Conservation (phyloP, 2,329 filamentous ascomycete species). For the Chaetomium globosum region DNA sequence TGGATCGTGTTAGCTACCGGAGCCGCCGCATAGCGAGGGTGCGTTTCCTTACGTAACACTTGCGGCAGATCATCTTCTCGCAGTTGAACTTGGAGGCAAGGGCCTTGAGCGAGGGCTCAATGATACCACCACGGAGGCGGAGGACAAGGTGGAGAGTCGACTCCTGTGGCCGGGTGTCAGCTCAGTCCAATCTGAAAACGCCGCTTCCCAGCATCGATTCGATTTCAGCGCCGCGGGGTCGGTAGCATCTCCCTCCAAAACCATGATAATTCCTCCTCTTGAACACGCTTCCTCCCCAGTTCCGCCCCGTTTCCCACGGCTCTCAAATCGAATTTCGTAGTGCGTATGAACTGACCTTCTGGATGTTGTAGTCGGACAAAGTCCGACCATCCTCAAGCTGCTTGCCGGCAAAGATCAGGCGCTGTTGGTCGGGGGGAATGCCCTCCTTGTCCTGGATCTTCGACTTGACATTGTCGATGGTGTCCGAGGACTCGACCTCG, state of each 20-base stretch:
- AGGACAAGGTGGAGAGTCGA: slow-evolving; percentile 98
- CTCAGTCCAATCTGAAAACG: background rate
- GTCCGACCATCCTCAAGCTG: slow-evolving; percentile 98
- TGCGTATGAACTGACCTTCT: slow-evolving; percentile 70
- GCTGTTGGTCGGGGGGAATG: slow-evolving; percentile 97
- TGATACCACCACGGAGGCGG: slow-evolving; percentile 98
- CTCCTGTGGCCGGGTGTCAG: slow-evolving; percentile 62
- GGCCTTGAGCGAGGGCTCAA: slow-evolving; percentile 97
- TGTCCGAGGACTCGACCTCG: slow-evolving; percentile 98
- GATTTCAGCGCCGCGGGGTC: slow-evolving; percentile 16
- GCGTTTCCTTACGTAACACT: slow-evolving; percentile 86
- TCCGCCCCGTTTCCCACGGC: slow-evolving; percentile 12
- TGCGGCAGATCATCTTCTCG: slow-evolving; percentile 99
- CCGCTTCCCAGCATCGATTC: slow-evolving; percentile 1
- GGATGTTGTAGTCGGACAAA: slow-evolving; percentile 98
- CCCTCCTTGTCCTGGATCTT: slow-evolving; percentile 99
- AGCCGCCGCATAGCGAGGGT: background rate
- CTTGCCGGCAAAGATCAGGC: slow-evolving; percentile 98
- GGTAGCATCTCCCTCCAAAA: slow-evolving; percentile 6
- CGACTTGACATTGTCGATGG: slow-evolving; percentile 99
- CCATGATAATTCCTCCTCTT: slow-evolving; percentile 19
- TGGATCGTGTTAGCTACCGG: slow-evolving; percentile 40
- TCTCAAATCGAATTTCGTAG: slow-evolving; percentile 13
- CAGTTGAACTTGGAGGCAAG: slow-evolving; percentile 99
- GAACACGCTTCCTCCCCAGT: slow-evolving; percentile 2